Base-by-base conservation (phyloP, 2,329 filamentous ascomycete genomes). In the Lachnellula cervina region DNA sequence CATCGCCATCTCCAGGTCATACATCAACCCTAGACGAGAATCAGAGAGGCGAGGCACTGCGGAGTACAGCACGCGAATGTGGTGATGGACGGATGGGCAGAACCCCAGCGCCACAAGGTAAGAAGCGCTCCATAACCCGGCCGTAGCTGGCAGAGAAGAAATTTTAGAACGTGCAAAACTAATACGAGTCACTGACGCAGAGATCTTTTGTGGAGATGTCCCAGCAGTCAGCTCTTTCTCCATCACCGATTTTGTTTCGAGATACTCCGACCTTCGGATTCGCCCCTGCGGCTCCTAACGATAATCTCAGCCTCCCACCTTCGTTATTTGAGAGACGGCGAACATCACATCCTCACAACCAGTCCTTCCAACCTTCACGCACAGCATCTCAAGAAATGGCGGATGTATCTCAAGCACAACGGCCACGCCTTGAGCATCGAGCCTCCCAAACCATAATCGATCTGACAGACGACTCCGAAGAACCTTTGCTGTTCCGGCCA, bases 401-500 rank as follows among this genome's bases (percentile, higher is more conserved):
- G 37, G 55, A 62, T 19, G 46, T 48, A 23, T 54, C 59, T 28
- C 57, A 61, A 42, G 53, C 59, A 23, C 59, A 59, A 32, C 54
- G 58, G 21, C 59, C 64, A 38, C 59, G 58, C 17, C 59, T 66
- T 11, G 62, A 64, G 43, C 64, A 64, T 52, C 62, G 57, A 48
- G 54, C 60, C 3, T 63, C 65, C 14, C 65, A 66, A 58, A 64
- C 66, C 5, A 58, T 70, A 17, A 69, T 70, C 51, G 68, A 70
- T 59, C 61, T 70, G 8, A 69, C 68, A 7, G 62, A 68, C 8
- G 68, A 70, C 2, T 21, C 57, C 43, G 68, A 69, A 7, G 67
- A 68, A 13, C 9, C 44, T 25, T 35, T 49, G 5, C n/a, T 52
- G 17, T 40, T 25, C 9, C 28, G 28, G 17, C 14, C 17, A 8